phyloP scores from a whole-genome alignment of 2,329 filamentous ascomycete species.

The Cadophora sp. region DNA sequence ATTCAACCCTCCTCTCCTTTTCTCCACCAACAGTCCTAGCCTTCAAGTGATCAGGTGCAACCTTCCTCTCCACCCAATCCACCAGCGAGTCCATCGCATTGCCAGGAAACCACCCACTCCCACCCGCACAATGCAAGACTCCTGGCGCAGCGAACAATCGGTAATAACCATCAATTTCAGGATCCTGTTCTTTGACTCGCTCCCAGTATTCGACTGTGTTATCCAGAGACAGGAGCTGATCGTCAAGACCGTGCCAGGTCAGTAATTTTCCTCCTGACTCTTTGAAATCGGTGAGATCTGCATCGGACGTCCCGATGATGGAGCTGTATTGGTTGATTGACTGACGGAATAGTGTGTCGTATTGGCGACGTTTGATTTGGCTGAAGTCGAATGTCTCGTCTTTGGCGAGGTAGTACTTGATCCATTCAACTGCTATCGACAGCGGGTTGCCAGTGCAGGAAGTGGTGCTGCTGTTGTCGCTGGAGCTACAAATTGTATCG shows the following conservation, averaged over 20 bases:
- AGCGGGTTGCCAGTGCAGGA: slow-evolving; percentile 11
- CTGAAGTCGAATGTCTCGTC: slow-evolving; percentile 25
- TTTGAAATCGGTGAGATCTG: slow-evolving; percentile 28
- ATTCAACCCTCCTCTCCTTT: background rate
- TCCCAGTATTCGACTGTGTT: slow-evolving; percentile 18
- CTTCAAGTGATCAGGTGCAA: background rate
- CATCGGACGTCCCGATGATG: slow-evolving; percentile 25
- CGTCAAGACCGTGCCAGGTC: slow-evolving; percentile 26
- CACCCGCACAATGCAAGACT: slow-evolving; percentile 19
- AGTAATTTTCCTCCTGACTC: slow-evolving; percentile 29
- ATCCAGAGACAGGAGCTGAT: background rate
- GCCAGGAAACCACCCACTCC: slow-evolving; percentile 35
- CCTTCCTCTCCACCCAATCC: slow-evolving; percentile 44
- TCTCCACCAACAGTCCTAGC: background rate
- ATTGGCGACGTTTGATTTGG: slow-evolving; percentile 16
- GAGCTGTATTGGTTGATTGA: slow-evolving; percentile 23
- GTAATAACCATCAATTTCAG: slow-evolving; percentile 31
- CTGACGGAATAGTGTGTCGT: slow-evolving; percentile 17
- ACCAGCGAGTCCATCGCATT: slow-evolving; percentile 40
- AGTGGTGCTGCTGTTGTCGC: background rate
- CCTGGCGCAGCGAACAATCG: slow-evolving; percentile 28
- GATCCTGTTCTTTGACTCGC: slow-evolving; percentile 7
- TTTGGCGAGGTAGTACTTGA: slow-evolving; percentile 28
- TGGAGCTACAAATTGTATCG: background rate
- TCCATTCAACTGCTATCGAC: slow-evolving; percentile 21